Evolutionary conservation across 371 early-diverging fungal genomes (phyloP), one percentile per base, ranked within the genome.

Genomic region (Apophysomyces variabilis): DNA sequence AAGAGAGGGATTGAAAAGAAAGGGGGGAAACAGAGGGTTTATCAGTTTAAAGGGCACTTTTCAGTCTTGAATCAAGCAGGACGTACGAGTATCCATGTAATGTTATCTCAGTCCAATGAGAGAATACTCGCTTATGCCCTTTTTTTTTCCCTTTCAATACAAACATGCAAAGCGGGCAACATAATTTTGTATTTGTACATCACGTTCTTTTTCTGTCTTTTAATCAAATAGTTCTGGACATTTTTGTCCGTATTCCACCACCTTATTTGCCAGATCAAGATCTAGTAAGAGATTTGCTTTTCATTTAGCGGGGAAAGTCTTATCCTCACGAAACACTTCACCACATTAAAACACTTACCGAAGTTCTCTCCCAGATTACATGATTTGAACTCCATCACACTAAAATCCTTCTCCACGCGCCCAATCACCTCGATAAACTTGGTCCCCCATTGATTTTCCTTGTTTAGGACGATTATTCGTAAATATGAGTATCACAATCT

Each of bases 371-470:
- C 84, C 16, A 83, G 62, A 50, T 76, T 77, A 44, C 62, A 62
- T 1, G 80, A 73, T 37, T 72, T 76, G 66, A 74, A 80, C 64
- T 83, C 84, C 63, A 65, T 71, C 16, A 83, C 57, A 38, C 73
- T 71, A 26, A 73, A 75, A 43, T 83, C 79, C 32, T 50, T 50
- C 56, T 74, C 71, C 41, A 83, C 66, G 46, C 72, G 73, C 12
- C 84, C 84, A 72, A 83, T 83, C 9, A 82, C 73, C 56, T 82
- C 82, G 39, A 82, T 71, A 58, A 65, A 82, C 9, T 71, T 59
- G 36, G 77, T 73, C 14, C 76, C 75, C 82, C 82, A 82, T 68
- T 69, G 66, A 47, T 69, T 76, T 60, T 82, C 70, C 82, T 82
- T 67, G 32, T 26, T 21, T 59, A 46, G 39, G 5, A 58, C 41